These are phyloP conservation scores for Mycena epipterygia DNA, from an alignment of 768 basidiomycete species.

Conservation along the genomic window DNA sequence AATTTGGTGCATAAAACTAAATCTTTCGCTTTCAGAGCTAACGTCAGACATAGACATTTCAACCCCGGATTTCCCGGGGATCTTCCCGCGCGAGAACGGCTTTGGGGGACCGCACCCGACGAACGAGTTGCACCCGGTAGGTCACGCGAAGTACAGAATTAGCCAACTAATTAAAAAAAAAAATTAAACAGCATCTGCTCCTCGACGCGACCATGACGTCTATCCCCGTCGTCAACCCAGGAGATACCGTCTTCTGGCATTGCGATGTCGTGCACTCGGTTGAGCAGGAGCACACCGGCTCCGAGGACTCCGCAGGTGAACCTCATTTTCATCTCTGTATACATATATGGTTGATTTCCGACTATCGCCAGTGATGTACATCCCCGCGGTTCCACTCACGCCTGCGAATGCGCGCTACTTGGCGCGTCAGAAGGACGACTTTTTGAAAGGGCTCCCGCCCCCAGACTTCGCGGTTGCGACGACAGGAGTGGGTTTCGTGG, in stretches of 20 bases:
- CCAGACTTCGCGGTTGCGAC: slow-evolving; percentile 76
- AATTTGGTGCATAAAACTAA: slow-evolving; percentile 45
- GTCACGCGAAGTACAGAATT: slow-evolving; percentile 47
- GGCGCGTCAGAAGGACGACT: slow-evolving; percentile 71
- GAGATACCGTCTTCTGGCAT: slow-evolving; percentile 80
- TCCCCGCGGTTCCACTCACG: slow-evolving; percentile 78
- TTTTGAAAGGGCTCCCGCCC: slow-evolving; percentile 71
- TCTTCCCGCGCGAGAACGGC: slow-evolving; percentile 42
- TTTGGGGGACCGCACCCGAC: slow-evolving; percentile 55
- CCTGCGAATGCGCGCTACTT: slow-evolving; percentile 73
- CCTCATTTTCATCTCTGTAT: not conserved
- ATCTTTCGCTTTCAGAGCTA: too few species aligned
- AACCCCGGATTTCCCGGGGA: slow-evolving; percentile 58
- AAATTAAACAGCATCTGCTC: slow-evolving; percentile 57
- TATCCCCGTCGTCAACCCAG: slow-evolving; percentile 72
- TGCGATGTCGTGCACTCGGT: slow-evolving; percentile 55
- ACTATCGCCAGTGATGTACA: slow-evolving; percentile 90
- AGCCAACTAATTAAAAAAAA: slow-evolving; percentile 52
- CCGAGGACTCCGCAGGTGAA: slow-evolving; percentile 60
- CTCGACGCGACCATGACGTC: slow-evolving; percentile 71
- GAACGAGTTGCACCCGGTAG: slow-evolving; percentile 50
- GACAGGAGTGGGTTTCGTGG: slow-evolving; percentile 52
- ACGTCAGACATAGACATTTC: slow-evolving; percentile 50
- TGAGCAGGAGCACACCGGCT: slow-evolving; percentile 57
- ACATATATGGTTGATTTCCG: slow-evolving; percentile 27